Conservation (phyloP, 441 rosid genomes). For the Adansonia rubrostipa region DNA sequence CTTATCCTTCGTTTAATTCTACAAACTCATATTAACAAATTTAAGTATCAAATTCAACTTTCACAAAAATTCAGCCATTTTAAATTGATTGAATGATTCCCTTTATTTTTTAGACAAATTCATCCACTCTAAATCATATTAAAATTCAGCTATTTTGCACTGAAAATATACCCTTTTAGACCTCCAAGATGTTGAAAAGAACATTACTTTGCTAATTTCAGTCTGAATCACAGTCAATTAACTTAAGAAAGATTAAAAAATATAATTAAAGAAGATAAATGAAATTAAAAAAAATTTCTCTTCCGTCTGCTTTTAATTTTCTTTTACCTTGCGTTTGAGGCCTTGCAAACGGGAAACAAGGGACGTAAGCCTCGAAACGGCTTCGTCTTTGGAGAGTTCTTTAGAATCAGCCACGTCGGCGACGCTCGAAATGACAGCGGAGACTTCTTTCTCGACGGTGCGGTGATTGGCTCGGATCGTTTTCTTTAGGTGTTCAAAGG, state of each 20-base stretch:
- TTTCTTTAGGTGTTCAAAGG: constrained; percentile 92
- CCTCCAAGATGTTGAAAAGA: constrained; percentile 4
- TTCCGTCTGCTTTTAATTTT: not conserved
- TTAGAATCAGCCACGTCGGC: constrained; percentile 54
- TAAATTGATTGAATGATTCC: not conserved
- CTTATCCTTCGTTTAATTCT: not conserved
- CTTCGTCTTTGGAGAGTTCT: constrained; percentile 62
- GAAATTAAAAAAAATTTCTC: not conserved
- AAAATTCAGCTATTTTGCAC: not conserved
- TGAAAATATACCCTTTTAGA: not conserved
- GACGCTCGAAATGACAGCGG: constrained; percentile 65
- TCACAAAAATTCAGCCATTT: not conserved
- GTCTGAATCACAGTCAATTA: not conserved
- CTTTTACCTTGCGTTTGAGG: constrained; percentile 78
- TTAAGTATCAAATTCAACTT: not conserved
- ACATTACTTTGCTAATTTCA: not conserved
- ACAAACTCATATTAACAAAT: not conserved
- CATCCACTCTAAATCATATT: not conserved
- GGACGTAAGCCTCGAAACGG: constrained; percentile 70
- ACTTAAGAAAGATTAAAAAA: not conserved
- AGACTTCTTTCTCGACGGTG: constrained; percentile 71
- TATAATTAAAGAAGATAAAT: not conserved
- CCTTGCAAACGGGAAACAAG: constrained; percentile 91
- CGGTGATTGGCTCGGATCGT: constrained; percentile 86
- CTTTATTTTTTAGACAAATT: not conserved